Evolutionary conservation across 495 filamentous ascomycete species (phyloP), one percentile per base, ranked within the genome.

Genomic region (Aspergillus mulundensis): DNA sequence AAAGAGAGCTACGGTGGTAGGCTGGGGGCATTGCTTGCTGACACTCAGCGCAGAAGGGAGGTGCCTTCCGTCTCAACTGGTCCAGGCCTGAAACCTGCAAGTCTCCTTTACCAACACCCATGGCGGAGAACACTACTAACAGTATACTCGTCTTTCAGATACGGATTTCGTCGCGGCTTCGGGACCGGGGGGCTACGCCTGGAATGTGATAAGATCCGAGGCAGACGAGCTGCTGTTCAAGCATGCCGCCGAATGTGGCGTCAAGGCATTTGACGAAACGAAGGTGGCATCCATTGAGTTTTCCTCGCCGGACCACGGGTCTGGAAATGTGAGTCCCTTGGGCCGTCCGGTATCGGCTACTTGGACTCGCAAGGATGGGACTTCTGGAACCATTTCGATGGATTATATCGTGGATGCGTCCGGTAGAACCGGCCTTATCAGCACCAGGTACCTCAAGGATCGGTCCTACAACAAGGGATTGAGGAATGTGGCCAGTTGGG

Each of bases 161-260:
- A 81, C 78, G 19, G 73, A 81, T 53, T 81, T 78, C 56, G n/a
- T 73, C 8, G 71, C 70, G 1, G 62, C 67, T 4, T 59, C 60
- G n/a, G 77, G 78, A 1, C 66, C 70, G 30, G 60, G 65, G 6
- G 61, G 59, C 15, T 72, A 76, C 52, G 56, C 77, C 0, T 81
- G 74, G 73, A 81, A 81, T 36, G 74, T 80, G 0, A 61, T 79
- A 40, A 73, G 79, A 8, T 77, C 77, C 21, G 77, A 81, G 50
- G 55, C 72, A 12, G 78, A 82, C 43, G 61, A 81, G n/a, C 28
- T 80, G 2, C 67, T 81, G 10, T 78, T 81, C 58, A 49, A 64
- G 30, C 75, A 81, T 57, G 79, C 77, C 12, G 66, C 44, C 3
- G 61, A 67, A 48, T 64, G 64, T 42, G 77, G 77, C 15, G 77